A percentile compares a stretch with the other conserved stretches of the same genome.
Conservation (phyloP, 306 rosid genomes). For the Cicer cuneatum region DNA sequence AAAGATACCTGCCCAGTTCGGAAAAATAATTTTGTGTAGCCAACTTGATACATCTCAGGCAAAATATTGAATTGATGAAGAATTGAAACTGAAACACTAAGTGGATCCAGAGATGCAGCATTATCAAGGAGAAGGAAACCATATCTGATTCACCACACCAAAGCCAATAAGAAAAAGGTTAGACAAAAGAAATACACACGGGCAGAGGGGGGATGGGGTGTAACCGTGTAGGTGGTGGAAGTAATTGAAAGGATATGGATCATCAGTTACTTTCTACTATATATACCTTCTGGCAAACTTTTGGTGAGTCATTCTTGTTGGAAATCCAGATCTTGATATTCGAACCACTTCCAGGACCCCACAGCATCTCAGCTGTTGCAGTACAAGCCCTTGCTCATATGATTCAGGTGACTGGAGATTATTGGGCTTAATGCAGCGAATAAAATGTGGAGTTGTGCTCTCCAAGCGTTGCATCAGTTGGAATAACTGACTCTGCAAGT, state of each 20-base stretch:
- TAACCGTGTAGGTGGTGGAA: background rate
- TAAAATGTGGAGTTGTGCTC: slow-evolving; percentile 96
- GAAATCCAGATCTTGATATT: slow-evolving; percentile 96
- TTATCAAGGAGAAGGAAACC: slow-evolving; percentile 91
- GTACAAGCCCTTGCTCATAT: slow-evolving; percentile 93
- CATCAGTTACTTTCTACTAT: slow-evolving; percentile 28
- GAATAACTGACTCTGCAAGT: slow-evolving; percentile 81
- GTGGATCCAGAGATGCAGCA: slow-evolving; percentile 87
- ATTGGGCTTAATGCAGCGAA: slow-evolving; percentile 97
- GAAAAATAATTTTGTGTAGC: slow-evolving; percentile 93
- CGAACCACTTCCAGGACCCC: slow-evolving; percentile 97
- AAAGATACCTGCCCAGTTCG: slow-evolving; percentile 92
- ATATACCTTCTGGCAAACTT: slow-evolving; percentile 88
- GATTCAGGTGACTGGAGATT: slow-evolving; percentile 84
- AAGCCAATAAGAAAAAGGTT: slow-evolving; percentile 39
- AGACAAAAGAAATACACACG: slow-evolving; percentile 25
- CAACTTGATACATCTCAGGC: slow-evolving; percentile 99
- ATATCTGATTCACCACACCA: slow-evolving; percentile 61
- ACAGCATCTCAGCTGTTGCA: slow-evolving; percentile 94
- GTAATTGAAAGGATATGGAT: slow-evolving; percentile 7
- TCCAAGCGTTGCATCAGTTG: slow-evolving; percentile 89
- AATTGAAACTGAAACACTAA: slow-evolving; percentile 91
- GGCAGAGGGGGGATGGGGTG: background rate
- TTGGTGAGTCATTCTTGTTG: slow-evolving; percentile 90
- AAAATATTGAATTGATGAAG: slow-evolving; percentile 90